Base-by-base conservation (phyloP, 1,284 basidiomycete species). In the Filobasidium uniguttulatum region DNA sequence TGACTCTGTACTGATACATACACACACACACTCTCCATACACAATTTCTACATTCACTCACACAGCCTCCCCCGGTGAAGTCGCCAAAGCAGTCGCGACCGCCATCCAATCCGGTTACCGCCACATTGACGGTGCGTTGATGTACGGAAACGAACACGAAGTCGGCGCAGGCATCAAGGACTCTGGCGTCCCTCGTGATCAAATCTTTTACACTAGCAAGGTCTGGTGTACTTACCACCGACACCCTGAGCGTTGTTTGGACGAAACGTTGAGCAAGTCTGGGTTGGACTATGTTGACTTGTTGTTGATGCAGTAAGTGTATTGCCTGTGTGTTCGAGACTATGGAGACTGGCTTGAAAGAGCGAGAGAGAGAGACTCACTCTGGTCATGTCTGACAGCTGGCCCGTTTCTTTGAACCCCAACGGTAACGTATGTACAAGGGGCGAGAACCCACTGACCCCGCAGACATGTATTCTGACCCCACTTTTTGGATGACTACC, bases 111-210 rank as follows among this genome's bases (percentile, higher is more conserved):
- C 55, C 43, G 68, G 82, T 0, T 84, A 83, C 62, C 74, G 78
- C 54, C 83, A 86, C 65, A 80, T 88, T 46, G 84, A 87, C 61
- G 80, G 76, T 31, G 84, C 82, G 33, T 81, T 79, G 75, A 73
- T 75, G 40, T 85, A 85, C 59, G 61, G 73, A 48, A 93, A 93
- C 67, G 87, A 93, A 69, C 83, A 80, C 62, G 83, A 89, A 68
- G 86, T 87, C 22, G 87, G 85, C n/a, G 62, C 82, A 49, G 89
- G 86, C 34, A 80, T 91, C 65, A 70, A 73, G 64, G 75, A 57
- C 25, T 62, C 67, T 3, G 70, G 73, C 22, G 70, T 84, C 1
- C 71, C 76, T 36, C 75, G 83, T 22, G 71, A 78, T 55, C 72
- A 84, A 30, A 69, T 85, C 54, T 85, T 78, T 76, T 65, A 85